Evolutionary conservation across 306 rosid species (phyloP).

Genomic region (Potentilla sterilis): DNA sequence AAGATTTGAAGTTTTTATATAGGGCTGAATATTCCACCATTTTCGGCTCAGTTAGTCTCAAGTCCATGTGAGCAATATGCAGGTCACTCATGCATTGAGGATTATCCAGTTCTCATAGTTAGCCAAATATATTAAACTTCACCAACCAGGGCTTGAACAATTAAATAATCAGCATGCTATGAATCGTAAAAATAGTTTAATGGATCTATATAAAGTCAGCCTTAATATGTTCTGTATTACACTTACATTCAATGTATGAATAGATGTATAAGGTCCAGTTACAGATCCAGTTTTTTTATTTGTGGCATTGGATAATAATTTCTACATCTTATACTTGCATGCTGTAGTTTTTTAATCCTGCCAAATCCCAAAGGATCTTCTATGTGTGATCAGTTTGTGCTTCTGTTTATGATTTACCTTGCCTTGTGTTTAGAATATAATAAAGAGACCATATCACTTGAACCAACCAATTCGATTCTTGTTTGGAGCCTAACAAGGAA

Average conservation of each 20-base stretch:
- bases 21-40: background rate
- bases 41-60: background rate
- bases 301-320: background rate
- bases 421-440: constrained; percentile 2
- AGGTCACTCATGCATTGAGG: background rate
- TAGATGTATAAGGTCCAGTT: constrained; percentile 1
- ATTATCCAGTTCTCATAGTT: background rate
- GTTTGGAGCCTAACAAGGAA: constrained; percentile 3
- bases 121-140: background rate
- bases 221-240: background rate
- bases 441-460: constrained; percentile 1
- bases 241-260: constrained; percentile 3
- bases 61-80: constrained; percentile 8
- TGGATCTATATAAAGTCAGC: background rate
- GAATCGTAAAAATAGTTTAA: background rate
- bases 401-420: constrained; percentile 5
- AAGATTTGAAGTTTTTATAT: background rate
- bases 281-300: background rate
- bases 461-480: constrained; percentile 1
- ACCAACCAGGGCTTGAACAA: background rate
- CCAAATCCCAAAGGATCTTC: constrained; percentile 8
- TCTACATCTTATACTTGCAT: background rate
- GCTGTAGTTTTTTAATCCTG: background rate
- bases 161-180: background rate
- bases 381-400: background rate